These are phyloP conservation scores for Epichloe sibirici DNA, from an alignment of 2,329 filamentous ascomycete genomes.

Conservation along the genomic window DNA sequence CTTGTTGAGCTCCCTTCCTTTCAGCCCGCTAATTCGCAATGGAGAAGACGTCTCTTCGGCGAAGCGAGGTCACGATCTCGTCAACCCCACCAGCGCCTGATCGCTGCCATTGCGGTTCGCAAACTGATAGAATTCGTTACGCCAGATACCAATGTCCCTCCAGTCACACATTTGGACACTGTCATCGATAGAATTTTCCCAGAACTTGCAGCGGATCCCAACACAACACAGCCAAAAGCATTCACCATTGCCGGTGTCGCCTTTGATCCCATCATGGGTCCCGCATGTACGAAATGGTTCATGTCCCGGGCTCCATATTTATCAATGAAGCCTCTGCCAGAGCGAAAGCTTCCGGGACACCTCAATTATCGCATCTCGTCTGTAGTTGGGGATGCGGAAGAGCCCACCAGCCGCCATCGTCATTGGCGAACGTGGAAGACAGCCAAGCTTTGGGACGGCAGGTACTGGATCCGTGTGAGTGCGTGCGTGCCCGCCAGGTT, in stretches of 20 bases:
- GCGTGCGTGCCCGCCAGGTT: slow-evolving; percentile 30
- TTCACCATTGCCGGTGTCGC: slow-evolving; percentile 29
- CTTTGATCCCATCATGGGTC: slow-evolving; percentile 21
- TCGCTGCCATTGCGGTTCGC: slow-evolving; percentile 35
- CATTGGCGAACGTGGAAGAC: slow-evolving; percentile 21
- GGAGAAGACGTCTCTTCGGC: slow-evolving; percentile 11
- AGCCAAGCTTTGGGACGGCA: slow-evolving; percentile 41
- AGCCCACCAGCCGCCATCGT: slow-evolving; percentile 4
- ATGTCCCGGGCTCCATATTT: slow-evolving; percentile 35
- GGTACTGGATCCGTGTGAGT: slow-evolving; percentile 46
- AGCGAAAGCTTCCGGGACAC: slow-evolving; percentile 13
- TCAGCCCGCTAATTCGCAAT: neutral
- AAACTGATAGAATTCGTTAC: slow-evolving; percentile 38
- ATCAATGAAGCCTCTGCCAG: slow-evolving; percentile 22
- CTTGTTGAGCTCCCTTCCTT: slow-evolving; percentile 32
- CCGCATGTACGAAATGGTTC: slow-evolving; percentile 25
- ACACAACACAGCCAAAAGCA: slow-evolving; percentile 19
- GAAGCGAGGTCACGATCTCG: slow-evolving; percentile 14
- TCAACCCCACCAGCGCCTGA: slow-evolving; percentile 24
- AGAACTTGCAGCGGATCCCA: slow-evolving; percentile 17
- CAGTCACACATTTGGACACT: slow-evolving; percentile 31
- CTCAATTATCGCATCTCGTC: slow-evolving; percentile 8
- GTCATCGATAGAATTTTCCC: slow-evolving; percentile 38
- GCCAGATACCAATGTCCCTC: slow-evolving; percentile 32
- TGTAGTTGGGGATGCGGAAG: neutral